Evolutionary conservation across 148 eudicot genomes (phyloP).

Genomic region (Nyssa sinensis): DNA sequence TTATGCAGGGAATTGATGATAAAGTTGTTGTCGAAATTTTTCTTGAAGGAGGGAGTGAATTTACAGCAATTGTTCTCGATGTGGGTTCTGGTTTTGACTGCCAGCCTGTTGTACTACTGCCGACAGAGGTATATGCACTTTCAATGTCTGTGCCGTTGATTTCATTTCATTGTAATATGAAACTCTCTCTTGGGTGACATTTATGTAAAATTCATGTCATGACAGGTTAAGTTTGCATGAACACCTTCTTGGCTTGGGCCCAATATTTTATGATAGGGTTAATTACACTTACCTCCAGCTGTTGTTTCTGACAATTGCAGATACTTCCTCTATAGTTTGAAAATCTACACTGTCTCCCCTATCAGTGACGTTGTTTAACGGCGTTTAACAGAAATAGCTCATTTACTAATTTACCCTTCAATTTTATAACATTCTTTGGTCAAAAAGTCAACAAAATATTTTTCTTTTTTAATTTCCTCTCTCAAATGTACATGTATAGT

Average conservation of each 20-base stretch:
- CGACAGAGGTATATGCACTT: constrained; percentile 46
- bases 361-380: no score
- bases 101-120: constrained; percentile 68
- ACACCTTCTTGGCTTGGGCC: neutral
- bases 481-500: no score
- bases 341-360: no score
- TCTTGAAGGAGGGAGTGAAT: constrained; percentile 87
- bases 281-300: neutral
- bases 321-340: no score
- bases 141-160: neutral
- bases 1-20: constrained; percentile 75
- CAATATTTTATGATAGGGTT: neutral
- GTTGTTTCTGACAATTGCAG: neutral
- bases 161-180: neutral
- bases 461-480: no score
- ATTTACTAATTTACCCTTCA: no score
- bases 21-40: constrained; percentile 74
- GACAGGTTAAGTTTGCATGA: neutral
- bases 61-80: constrained; percentile 83
- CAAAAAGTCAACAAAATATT: neutral
- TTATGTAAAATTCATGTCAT: constrained; percentile 2
- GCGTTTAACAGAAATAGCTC: no score
- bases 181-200: neutral
- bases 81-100: constrained; percentile 61
- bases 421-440: neutral